phyloP scores from a whole-genome alignment of 2,329 filamentous ascomycete species.

The Diaporthe destruens region DNA sequence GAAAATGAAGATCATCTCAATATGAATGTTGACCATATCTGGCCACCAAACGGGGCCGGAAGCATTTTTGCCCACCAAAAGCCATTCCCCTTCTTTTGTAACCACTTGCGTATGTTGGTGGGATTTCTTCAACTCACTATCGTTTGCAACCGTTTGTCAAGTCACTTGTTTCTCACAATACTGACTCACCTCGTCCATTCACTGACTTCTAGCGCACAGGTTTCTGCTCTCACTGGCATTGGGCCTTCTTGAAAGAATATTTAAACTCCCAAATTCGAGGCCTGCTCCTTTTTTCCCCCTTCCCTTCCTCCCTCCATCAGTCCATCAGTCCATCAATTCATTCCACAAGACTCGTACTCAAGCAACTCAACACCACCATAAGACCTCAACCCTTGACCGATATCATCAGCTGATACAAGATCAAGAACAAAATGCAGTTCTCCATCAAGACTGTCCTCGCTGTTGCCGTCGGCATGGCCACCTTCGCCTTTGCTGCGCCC shows the following conservation, averaged over 20 bases:
- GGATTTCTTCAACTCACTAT: no score
- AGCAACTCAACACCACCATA: neutral
- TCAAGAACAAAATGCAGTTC: conserved; percentile 2
- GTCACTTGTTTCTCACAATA: no score
- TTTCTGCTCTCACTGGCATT: neutral
- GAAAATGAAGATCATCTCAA: no score
- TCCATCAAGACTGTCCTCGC: neutral
- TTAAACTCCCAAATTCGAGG: neutral
- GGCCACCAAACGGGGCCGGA: no score
- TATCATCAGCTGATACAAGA: neutral
- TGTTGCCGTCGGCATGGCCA: conserved; percentile 17
- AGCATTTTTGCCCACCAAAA: no score
- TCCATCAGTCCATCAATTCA: no score
- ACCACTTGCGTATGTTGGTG: no score
- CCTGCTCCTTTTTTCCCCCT: neutral
- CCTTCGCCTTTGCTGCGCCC: neutral
- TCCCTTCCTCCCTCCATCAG: no score
- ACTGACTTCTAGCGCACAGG: neutral
- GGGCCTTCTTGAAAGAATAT: neutral
- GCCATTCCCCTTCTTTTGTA: no score
- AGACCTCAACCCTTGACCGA: neutral
- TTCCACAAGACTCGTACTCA: neutral
- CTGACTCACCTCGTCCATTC: neutral
- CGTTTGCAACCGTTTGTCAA: no score
- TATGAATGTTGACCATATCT: no score